phyloP scores from a whole-genome alignment of 2,329 filamentous ascomycete genomes.

The Dissoconium aciculare region DNA sequence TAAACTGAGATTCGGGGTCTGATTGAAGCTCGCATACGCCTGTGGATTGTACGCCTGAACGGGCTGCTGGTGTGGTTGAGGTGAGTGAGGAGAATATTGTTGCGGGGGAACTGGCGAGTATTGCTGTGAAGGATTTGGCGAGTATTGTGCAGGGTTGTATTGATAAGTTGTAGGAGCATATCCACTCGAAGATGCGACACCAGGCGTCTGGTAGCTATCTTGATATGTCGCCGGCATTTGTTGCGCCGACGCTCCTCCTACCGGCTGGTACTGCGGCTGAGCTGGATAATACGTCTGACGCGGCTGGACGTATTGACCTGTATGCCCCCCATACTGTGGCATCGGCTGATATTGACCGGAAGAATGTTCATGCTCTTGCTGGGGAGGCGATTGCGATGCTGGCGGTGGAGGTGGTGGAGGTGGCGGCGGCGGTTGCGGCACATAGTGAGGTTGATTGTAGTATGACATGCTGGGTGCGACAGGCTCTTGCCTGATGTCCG shows the following conservation, averaged over 20 bases:
- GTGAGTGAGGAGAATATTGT: slow-evolving; percentile 38
- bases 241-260: slow-evolving; percentile 10
- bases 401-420: background rate
- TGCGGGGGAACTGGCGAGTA: slow-evolving; percentile 23
- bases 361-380: slow-evolving; percentile 14
- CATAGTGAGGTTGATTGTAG: slow-evolving; percentile 38
- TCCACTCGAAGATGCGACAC: slow-evolving; percentile 4
- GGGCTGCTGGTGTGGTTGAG: slow-evolving; percentile 32
- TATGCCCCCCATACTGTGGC: slow-evolving; percentile 15
- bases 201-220: slow-evolving; percentile 5
- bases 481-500: background rate
- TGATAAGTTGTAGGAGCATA: slow-evolving; percentile 35
- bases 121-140: slow-evolving; percentile 30
- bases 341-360: slow-evolving; percentile 14
- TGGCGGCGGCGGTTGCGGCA: slow-evolving; percentile 9
- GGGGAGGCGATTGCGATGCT: slow-evolving; percentile 8
- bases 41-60: slow-evolving; percentile 57
- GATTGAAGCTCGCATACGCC: slow-evolving; percentile 34
- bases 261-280: slow-evolving; percentile 11
- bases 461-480: slow-evolving; percentile 34
- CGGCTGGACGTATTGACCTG: slow-evolving; percentile 10
- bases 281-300: slow-evolving; percentile 9
- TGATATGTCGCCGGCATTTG: slow-evolving; percentile 5
- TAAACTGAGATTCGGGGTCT: slow-evolving; percentile 8
- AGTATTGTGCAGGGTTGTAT: slow-evolving; percentile 40